phyloP scores from a whole-genome alignment of 2,329 filamentous ascomycete genomes.

The Delphinella strobiligena region DNA sequence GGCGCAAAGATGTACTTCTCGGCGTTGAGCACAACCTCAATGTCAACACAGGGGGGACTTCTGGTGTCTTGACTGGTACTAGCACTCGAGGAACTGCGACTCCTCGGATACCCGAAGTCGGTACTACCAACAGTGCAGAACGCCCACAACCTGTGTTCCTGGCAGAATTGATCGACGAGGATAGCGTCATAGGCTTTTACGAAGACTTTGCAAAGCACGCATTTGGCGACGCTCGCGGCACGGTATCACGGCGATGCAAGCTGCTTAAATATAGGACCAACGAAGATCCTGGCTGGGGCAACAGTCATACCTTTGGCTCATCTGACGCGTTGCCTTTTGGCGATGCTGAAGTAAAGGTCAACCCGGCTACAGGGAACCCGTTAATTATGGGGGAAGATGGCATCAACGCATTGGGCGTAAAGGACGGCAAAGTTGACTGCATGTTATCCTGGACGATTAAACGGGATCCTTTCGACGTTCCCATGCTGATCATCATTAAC shows the following conservation, averaged over 20 bases:
- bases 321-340: not conserved
- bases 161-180: conserved; percentile 84
- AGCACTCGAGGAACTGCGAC: conserved; percentile 36
- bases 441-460: conserved; percentile 97
- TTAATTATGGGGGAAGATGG: conserved; percentile 54
- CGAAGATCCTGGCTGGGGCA: conserved; percentile 34
- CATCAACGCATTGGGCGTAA: conserved; percentile 65
- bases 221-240: conserved; percentile 80
- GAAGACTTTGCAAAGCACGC: conserved; percentile 89
- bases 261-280: conserved; percentile 82
- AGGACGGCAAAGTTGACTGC: conserved; percentile 85
- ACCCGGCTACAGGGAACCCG: conserved; percentile 2
- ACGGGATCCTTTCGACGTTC: conserved; percentile 93
- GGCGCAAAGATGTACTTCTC: conserved; percentile 79
- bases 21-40: conserved; percentile 83
- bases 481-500: conserved; percentile 97
- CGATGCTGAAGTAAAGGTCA: not conserved
- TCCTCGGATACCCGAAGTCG: conserved; percentile 24
- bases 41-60: conserved; percentile 57
- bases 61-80: conserved; percentile 28
- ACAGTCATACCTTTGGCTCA: not conserved
- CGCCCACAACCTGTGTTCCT: conserved; percentile 72
- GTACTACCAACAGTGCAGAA: conserved; percentile 15
- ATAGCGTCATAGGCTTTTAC: conserved; percentile 87
- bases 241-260: conserved; percentile 71